phyloP scores from a whole-genome alignment of 2,329 filamentous ascomycete genomes.

The Periconia macrospinosa region DNA sequence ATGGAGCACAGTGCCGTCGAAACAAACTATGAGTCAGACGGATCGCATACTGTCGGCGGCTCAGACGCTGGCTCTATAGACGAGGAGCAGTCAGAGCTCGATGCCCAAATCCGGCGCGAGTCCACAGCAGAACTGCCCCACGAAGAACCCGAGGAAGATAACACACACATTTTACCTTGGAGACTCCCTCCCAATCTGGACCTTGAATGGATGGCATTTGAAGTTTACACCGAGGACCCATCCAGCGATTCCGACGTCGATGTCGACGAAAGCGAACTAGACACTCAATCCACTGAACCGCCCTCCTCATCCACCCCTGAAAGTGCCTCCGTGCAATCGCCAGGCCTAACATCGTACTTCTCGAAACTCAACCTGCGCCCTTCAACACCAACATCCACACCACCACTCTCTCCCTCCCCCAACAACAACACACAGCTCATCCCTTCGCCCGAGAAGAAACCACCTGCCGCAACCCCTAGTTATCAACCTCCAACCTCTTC shows the following conservation, averaged over 20 bases:
- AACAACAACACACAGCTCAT: constrained; percentile 26
- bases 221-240: constrained; percentile 72
- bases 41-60: constrained; percentile 39
- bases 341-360: constrained; percentile 45
- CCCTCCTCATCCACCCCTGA: constrained; percentile 5
- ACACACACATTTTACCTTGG: constrained; percentile 50
- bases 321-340: constrained; percentile 41
- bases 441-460: constrained; percentile 22
- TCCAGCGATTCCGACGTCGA: constrained; percentile 60
- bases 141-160: constrained; percentile 11
- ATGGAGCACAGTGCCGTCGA: constrained; percentile 45
- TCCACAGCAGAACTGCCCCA: constrained; percentile 31
- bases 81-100: constrained; percentile 48
- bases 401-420: constrained; percentile 6
- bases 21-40: constrained; percentile 38
- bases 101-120: constrained; percentile 50
- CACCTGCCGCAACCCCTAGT: constrained; percentile 9
- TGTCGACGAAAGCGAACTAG: constrained; percentile 41
- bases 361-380: constrained; percentile 50
- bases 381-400: constrained; percentile 22
- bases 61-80: constrained; percentile 18
- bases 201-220: constrained; percentile 87
- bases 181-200: constrained; percentile 75
- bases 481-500: constrained; percentile 17
- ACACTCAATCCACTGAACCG: constrained; percentile 19